Percentiles rank a stretch among this genome's conserved stretches.
Evolutionary conservation across 139 green algal species (phyloP).

Genomic region (Bryopsis sp.): DNA sequence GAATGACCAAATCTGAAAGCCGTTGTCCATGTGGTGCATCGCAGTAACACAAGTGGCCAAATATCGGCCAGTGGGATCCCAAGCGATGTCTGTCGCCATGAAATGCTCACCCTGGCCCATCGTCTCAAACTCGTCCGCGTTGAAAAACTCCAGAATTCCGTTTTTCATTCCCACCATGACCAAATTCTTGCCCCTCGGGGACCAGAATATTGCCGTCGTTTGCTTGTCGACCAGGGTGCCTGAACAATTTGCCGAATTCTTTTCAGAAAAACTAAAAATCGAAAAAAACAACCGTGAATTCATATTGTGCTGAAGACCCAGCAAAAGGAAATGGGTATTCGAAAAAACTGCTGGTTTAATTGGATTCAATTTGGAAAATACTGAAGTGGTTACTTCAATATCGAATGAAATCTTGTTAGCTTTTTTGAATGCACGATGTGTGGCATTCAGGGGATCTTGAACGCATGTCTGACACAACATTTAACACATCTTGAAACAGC

Average conservation of each 20-base stretch:
- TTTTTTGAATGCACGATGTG: too few species aligned
- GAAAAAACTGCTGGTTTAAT: too few species aligned
- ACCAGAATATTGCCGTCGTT: slow-evolving; percentile 82
- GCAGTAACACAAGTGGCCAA: slow-evolving; percentile 78
- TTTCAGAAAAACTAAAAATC: too few species aligned
- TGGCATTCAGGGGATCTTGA: too few species aligned
- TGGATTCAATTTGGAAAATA: too few species aligned
- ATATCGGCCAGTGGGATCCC: slow-evolving; percentile 59
- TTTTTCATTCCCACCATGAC: slow-evolving; percentile 91
- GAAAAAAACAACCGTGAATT: too few species aligned
- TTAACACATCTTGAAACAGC: too few species aligned
- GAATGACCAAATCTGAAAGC: slow-evolving; percentile 92
- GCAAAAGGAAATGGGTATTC: too few species aligned
- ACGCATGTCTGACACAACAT: too few species aligned
- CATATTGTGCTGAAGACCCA: background rate
- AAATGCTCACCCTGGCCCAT: slow-evolving; percentile 90
- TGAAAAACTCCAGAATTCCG: slow-evolving; percentile 96
- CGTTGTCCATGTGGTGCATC: slow-evolving; percentile 96
- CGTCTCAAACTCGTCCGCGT: slow-evolving; percentile 81
- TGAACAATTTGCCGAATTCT: too few species aligned
- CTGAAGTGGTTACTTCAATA: too few species aligned
- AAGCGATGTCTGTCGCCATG: slow-evolving; percentile 85
- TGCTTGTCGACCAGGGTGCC: slow-evolving; percentile 63
- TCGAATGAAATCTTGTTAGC: too few species aligned
- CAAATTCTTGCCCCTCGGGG: slow-evolving; percentile 77